Evolutionary conservation across 2,329 filamentous ascomycete genomes (phyloP).

Genomic region (Zarea fungicola): DNA sequence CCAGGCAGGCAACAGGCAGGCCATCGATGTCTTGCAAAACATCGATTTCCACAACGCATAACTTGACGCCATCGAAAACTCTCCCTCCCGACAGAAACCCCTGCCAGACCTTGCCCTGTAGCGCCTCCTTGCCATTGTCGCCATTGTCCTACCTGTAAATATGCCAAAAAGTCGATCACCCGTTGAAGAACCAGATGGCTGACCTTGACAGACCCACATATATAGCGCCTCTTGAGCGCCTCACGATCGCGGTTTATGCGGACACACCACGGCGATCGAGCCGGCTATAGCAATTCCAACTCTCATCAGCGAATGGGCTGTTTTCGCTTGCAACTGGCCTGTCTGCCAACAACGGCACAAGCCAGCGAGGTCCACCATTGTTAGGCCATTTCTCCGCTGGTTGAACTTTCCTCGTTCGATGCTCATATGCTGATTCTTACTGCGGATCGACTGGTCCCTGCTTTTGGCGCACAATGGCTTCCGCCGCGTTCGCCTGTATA

Average conservation of each 20-base stretch:
- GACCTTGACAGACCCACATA: background rate
- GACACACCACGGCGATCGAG: constrained; percentile 1
- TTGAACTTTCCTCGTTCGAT: constrained; percentile 6
- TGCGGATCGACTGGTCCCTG: background rate
- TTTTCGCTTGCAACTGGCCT: background rate
- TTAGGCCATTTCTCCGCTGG: background rate
- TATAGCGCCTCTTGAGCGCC: background rate
- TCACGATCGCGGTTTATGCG: constrained; percentile 7
- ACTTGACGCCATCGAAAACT: background rate
- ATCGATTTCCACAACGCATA: background rate
- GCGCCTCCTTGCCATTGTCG: background rate
- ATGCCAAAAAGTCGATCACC: background rate
- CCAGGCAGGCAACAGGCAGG: background rate
- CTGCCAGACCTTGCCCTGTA: too few relatives aligned
- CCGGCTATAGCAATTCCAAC: too few relatives aligned
- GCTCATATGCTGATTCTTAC: background rate
- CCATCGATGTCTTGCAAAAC: constrained; percentile 7
- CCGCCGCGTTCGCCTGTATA: background rate
- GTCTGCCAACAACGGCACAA: background rate
- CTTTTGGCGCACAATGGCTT: background rate
- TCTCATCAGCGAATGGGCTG: background rate
- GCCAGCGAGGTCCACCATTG: background rate
- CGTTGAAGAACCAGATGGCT: constrained; percentile 4
- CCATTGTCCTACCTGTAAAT: background rate
- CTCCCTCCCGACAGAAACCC: background rate